Evolutionary conservation across 441 rosid species (phyloP), one percentile per base, ranked within the genome.

Genomic region (Gossypium gossypioides): DNA sequence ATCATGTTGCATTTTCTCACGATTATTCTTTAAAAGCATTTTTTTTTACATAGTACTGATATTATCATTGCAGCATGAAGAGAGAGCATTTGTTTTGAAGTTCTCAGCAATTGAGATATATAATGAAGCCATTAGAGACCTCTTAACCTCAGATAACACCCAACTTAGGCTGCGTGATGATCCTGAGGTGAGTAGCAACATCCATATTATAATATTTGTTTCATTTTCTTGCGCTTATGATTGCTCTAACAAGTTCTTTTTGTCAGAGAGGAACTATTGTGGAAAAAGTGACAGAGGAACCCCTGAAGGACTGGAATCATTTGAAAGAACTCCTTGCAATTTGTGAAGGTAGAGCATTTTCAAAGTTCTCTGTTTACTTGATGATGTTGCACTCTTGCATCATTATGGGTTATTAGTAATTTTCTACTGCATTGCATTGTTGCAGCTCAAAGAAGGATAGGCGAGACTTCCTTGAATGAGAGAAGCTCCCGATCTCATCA

Each of bases 401-500:
- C 19, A 16, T 21, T 51, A 70, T 65, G 62, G 63, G 50, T 27
- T 63, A 3, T 52, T 40, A 37, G 52, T 6, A 48, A n/a, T 16
- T 48, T 44, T 24, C 18, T 48, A 21, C 8, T 66, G 21, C 62
- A 60, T 66, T 74, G 69, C 52, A 73, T 61, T 72, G 16, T 73
- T 77, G 73, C 86, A 92, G 98, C 87, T 55, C 97, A 95, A 75
- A 85, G 98, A 74, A 87, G 81, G 81, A 85, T 87, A 77, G 96
- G 98, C 50, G 98, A 90, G 84, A 92, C 96, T 72, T 81, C 81
- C 37, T 74, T 91, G 77, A 92, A 92, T 61, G 92, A 87, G 78
- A 87, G 86, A 81, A 91, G 98, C 82, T 92, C 93, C 51, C 87
- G 97, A 85, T 92, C 98, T 79, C 98, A 92, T 85, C 98, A 92